Conservation (phyloP, 2,329 filamentous ascomycete genomes). For the Ilyonectria sp. region DNA sequence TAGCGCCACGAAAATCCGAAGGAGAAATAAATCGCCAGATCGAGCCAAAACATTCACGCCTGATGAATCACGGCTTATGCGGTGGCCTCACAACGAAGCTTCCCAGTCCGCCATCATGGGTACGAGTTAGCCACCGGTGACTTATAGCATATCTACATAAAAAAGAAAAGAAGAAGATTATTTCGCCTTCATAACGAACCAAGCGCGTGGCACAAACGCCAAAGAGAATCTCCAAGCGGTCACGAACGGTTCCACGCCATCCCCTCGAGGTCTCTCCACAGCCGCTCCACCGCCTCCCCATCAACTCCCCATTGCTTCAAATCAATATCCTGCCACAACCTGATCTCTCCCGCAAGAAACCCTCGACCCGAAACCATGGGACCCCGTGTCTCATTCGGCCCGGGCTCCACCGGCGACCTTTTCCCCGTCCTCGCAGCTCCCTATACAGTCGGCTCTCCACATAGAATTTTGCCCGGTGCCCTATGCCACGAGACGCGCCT, state of each 20-base stretch:
- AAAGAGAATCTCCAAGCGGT: neutral
- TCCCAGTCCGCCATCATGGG: neutral
- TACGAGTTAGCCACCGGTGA: neutral
- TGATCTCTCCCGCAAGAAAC: neutral
- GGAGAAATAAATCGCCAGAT: neutral
- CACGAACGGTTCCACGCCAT: too few species aligned
- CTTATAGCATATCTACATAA: neutral
- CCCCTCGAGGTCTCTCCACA: neutral
- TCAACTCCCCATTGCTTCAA: neutral
- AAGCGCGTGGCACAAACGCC: neutral
- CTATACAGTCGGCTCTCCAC: too few species aligned
- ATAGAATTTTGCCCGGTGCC: too few species aligned
- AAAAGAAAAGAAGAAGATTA: neutral
- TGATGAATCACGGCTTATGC: constrained; percentile 9
- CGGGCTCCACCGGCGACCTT: constrained; percentile 7
- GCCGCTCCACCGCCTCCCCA: constrained; percentile 10
- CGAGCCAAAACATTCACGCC: neutral
- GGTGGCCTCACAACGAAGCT: neutral
- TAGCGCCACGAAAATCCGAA: neutral
- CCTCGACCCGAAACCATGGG: constrained; percentile 13
- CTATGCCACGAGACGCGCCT: too few species aligned
- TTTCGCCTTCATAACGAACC: neutral
- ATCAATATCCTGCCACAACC: constrained; percentile 18
- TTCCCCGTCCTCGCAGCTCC: neutral
- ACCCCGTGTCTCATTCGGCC: constrained; percentile 23